Conservation (phyloP, 352 stramenopile species). For the Sclerospora graminicola region DNA sequence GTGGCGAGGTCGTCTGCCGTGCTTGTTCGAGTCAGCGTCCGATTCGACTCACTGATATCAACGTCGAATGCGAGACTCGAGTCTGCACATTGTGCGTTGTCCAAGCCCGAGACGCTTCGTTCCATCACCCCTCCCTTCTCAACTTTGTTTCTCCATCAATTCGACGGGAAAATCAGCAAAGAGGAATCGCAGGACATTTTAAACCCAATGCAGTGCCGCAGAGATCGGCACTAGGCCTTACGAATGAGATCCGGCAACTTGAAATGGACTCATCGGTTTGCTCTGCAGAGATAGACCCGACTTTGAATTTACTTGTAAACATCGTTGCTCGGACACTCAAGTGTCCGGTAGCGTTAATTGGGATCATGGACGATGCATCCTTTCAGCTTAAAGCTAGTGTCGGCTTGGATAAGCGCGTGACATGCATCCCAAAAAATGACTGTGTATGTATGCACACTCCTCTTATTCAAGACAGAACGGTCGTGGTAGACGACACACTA, state of each 20-base stretch:
- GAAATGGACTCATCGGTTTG: constrained; percentile 44
- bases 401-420: constrained; percentile 38
- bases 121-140: constrained; percentile 46
- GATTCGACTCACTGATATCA: constrained; percentile 67
- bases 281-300: constrained; percentile 45
- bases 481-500: constrained; percentile 56
- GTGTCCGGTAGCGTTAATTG: constrained; percentile 58
- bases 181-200: constrained; percentile 21
- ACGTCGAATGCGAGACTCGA: constrained; percentile 64
- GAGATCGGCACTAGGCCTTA: constrained; percentile 37
- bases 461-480: constrained; percentile 34
- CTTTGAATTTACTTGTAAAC: constrained; percentile 59
- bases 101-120: constrained; percentile 55
- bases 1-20: constrained; percentile 59
- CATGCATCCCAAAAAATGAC: constrained; percentile 43
- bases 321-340: constrained; percentile 60
- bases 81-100: constrained; percentile 80
- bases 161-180: too few relatives aligned
- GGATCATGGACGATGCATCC: constrained; percentile 41
- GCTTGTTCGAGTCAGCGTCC: constrained; percentile 64
- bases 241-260: constrained; percentile 38
- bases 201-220: constrained; percentile 60
- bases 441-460: constrained; percentile 40
- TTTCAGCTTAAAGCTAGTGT: constrained; percentile 62
- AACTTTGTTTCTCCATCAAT: constrained; percentile 9